Conservation (phyloP, 1,284 basidiomycete species). For the Pulchroboletus neoregius region DNA sequence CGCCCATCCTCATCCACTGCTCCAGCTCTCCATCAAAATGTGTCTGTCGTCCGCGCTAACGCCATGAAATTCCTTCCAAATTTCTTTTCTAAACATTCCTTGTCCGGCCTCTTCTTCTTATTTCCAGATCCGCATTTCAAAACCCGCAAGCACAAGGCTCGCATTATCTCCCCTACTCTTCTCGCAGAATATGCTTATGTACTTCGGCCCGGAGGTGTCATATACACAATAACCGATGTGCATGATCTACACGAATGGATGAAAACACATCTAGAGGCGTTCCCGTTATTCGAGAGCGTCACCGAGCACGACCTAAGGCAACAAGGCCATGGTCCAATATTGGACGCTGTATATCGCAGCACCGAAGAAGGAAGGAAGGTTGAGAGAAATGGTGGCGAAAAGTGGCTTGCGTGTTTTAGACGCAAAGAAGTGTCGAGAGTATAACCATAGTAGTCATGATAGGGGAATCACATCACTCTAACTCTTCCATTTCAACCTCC, state of each 20-base stretch:
- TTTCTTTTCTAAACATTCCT: constrained; percentile 89
- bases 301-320: constrained; percentile 70
- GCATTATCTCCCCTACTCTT: constrained; percentile 94
- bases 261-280: constrained; percentile 79
- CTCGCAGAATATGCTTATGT: constrained; percentile 95
- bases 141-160: constrained; percentile 95
- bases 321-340: constrained; percentile 67
- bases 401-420: constrained; percentile 84
- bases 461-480: constrained; percentile 28
- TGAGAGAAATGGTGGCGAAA: constrained; percentile 85
- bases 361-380: constrained; percentile 99
- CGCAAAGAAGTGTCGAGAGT: constrained; percentile 43
- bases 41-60: constrained; percentile 93
- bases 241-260: constrained; percentile 95
- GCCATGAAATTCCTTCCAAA: constrained; percentile 99
- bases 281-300: constrained; percentile 84
- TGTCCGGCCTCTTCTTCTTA: constrained; percentile 94
- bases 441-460: constrained; percentile 4
- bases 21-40: constrained; percentile 73
- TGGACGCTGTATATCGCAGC: constrained; percentile 78
- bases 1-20: constrained; percentile 24
- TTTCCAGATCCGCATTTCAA: constrained; percentile 99
- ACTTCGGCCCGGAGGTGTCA: constrained; percentile 84
- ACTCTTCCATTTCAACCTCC: constrained; percentile 31
- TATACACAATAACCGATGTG: constrained; percentile 99